Conservation (phyloP, 768 basidiomycete genomes). For the Leccinum subtestaceum region DNA sequence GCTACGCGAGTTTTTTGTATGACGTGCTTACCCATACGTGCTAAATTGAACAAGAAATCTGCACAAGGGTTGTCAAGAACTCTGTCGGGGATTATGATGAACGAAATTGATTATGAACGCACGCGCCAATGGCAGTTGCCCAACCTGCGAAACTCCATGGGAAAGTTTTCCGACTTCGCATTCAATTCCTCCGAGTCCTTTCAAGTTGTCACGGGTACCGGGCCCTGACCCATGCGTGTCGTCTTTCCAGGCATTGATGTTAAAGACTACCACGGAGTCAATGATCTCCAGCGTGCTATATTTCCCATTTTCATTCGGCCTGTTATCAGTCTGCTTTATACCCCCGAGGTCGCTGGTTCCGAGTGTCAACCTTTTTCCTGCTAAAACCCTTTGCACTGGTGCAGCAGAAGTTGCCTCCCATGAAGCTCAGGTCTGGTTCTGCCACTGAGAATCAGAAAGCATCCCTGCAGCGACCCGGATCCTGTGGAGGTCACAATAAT, state of each 20-base stretch:
- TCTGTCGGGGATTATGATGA: neutral
- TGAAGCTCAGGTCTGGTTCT: too few relatives aligned
- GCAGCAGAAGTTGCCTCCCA: neutral
- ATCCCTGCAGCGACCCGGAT: too few relatives aligned
- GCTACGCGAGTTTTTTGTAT: too few relatives aligned
- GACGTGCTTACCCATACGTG: slow-evolving; percentile 32
- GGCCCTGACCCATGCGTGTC: neutral
- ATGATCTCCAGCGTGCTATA: too few relatives aligned
- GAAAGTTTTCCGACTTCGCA: neutral
- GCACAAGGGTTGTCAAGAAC: neutral
- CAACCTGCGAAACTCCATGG: slow-evolving; percentile 29
- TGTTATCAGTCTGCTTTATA: neutral
- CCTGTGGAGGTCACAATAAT: too few relatives aligned
- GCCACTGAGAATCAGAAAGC: too few relatives aligned
- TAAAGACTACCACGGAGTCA: too few relatives aligned
- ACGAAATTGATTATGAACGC: neutral
- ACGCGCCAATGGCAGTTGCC: slow-evolving; percentile 32
- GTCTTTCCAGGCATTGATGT: neutral
- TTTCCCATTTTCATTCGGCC: neutral
- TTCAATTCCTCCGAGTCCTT: neutral
- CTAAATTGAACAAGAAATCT: slow-evolving; percentile 39
- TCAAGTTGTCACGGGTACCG: neutral
- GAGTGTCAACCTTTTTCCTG: neutral
- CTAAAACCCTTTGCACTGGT: neutral
- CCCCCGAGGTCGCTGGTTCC: neutral